Evolutionary conservation across 257 asterid species (phyloP).

Genomic region (Rauvolfia tetraphylla): DNA sequence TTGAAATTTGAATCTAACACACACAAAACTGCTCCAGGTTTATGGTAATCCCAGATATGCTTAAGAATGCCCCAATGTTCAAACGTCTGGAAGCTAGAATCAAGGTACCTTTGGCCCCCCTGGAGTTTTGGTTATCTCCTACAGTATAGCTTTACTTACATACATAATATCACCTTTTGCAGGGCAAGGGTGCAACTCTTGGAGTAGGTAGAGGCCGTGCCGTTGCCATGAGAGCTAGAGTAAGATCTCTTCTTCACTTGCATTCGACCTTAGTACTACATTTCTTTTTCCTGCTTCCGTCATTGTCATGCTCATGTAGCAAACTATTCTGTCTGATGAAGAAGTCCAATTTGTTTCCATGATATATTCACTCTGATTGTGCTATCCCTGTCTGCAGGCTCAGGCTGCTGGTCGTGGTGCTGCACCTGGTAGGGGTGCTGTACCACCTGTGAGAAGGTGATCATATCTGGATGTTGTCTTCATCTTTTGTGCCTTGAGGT

Average conservation of each 20-base stretch:
- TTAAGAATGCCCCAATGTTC: constrained; percentile 98
- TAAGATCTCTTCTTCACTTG: constrained; percentile 27
- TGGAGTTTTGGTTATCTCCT: constrained; percentile 1
- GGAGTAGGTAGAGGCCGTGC: constrained; percentile 99
- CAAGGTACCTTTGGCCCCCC: constrained; percentile 50
- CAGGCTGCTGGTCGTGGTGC: constrained; percentile 93
- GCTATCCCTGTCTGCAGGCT: constrained; percentile 45
- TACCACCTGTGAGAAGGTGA: constrained; percentile 86
- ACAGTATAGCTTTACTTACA: constrained; percentile 20
- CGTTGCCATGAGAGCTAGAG: constrained; percentile 94
- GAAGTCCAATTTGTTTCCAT: background rate
- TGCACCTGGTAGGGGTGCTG: constrained; percentile 78
- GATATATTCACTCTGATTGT: background rate
- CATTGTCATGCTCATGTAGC: background rate
- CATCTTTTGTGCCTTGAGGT: background rate
- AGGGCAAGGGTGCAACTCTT: constrained; percentile 94
- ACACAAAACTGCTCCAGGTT: constrained; percentile 45
- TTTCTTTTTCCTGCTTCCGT: background rate
- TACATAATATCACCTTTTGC: constrained; percentile 21
- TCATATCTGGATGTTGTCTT: constrained; percentile 1
- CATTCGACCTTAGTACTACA: background rate
- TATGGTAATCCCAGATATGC: constrained; percentile 99
- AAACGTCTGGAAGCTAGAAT: constrained; percentile 93
- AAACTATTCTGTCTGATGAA: background rate
- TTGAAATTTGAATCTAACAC: background rate